Percentiles rank a stretch among this genome's conserved stretches.
These are phyloP conservation scores for Cercospora zeina DNA, from an alignment of 2,329 filamentous ascomycete genomes.

Conservation along the genomic window DNA sequence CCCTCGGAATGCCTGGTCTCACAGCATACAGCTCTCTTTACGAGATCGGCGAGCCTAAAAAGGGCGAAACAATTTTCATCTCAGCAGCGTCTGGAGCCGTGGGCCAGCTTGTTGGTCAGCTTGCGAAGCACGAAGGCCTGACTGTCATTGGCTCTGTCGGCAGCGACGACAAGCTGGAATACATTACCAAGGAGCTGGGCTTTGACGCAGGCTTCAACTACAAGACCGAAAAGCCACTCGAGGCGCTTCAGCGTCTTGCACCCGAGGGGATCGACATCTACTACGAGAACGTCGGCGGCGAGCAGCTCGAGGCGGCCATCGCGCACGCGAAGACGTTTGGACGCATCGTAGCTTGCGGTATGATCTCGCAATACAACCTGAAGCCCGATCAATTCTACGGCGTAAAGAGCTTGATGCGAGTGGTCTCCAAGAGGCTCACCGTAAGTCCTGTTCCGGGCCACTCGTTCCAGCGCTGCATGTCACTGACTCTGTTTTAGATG, in stretches of 20 bases:
- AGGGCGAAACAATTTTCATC: conserved; percentile 80
- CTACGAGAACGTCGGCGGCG: conserved; percentile 73
- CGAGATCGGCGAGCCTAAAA: conserved; percentile 71
- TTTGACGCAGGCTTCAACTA: conserved; percentile 84
- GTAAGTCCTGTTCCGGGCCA: neutral
- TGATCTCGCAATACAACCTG: conserved; percentile 78
- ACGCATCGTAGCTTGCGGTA: conserved; percentile 63
- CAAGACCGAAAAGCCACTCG: conserved; percentile 72
- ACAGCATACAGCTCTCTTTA: conserved; percentile 75
- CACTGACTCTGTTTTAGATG: conserved; percentile 45
- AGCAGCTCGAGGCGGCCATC: conserved; percentile 69
- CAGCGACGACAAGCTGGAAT: conserved; percentile 75
- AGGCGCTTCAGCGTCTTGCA: conserved; percentile 68
- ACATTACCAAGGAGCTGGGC: conserved; percentile 66
- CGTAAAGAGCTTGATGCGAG: conserved; percentile 63
- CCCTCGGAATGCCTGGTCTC: conserved; percentile 75
- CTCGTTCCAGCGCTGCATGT: neutral
- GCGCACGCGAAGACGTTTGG: conserved; percentile 64
- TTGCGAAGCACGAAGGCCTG: conserved; percentile 78
- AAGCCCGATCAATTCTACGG: conserved; percentile 60
- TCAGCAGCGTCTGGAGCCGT: conserved; percentile 78
- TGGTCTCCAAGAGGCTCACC: conserved; percentile 68
- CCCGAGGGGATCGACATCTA: conserved; percentile 80
- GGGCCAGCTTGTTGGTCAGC: conserved; percentile 77
- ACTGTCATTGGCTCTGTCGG: conserved; percentile 79